phyloP scores from a whole-genome alignment of 1,139 yeast genomes.

The Pichia sp. region DNA sequence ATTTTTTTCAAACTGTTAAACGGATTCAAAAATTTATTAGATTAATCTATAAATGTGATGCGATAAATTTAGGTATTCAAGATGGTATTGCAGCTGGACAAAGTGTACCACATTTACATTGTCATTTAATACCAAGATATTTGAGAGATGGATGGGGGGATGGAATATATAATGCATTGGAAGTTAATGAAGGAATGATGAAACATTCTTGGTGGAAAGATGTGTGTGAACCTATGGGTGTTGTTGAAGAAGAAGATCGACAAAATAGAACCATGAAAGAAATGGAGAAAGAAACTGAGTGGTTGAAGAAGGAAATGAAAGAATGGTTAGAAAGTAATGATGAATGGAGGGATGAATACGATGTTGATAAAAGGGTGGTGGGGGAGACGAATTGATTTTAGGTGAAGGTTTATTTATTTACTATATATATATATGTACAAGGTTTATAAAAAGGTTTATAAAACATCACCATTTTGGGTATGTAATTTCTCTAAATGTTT shows the following conservation, averaged over 20 bases:
- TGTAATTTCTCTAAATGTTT: conserved; percentile 15
- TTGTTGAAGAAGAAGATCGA: conserved; percentile 43
- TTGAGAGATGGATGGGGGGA: conserved; percentile 63
- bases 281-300: conserved; percentile 61
- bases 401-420: not conserved
- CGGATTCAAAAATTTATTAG: conserved; percentile 60
- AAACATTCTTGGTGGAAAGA: conserved; percentile 13
- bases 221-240: conserved; percentile 30
- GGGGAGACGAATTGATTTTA: not conserved
- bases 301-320: conserved; percentile 40
- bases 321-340: conserved; percentile 21
- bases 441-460: conserved; percentile 1
- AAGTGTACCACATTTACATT: conserved; percentile 86
- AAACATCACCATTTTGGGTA: conserved; percentile 1
- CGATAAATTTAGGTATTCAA: conserved; percentile 83
- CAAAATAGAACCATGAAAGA: conserved; percentile 46
- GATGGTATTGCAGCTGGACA: conserved; percentile 97
- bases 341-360: conserved; percentile 6
- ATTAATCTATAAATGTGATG: conserved; percentile 63
- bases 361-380: not conserved
- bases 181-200: conserved; percentile 34
- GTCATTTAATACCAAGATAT: conserved; percentile 84
- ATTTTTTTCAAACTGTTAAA: conserved; percentile 75
- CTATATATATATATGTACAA: conserved; percentile 3
- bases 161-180: conserved; percentile 57